A percentile compares a stretch with the other conserved stretches of the same genome.
phyloP scores from a whole-genome alignment of 2,329 filamentous ascomycete species.

The Fragosphaeria purpurea region DNA sequence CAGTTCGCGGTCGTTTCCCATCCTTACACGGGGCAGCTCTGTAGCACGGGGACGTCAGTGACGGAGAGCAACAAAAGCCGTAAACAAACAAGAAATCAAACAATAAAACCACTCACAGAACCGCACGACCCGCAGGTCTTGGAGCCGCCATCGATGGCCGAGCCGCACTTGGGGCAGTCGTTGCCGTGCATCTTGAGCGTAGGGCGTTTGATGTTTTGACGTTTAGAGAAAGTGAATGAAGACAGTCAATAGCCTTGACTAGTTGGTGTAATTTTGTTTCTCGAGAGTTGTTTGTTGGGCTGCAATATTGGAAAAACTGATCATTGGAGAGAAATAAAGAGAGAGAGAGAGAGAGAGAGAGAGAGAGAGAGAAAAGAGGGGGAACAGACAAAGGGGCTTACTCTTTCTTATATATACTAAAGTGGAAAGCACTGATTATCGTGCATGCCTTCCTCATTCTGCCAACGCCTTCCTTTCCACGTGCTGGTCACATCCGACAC shows the following conservation, averaged over 20 bases:
- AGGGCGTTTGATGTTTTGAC: too few relatives aligned
- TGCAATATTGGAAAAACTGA: too few relatives aligned
- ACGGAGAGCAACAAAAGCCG: too few relatives aligned
- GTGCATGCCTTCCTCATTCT: too few relatives aligned
- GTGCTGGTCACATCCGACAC: too few relatives aligned
- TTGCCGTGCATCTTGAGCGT: slow-evolving; percentile 28
- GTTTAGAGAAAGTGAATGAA: too few relatives aligned
- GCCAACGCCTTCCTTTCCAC: too few relatives aligned
- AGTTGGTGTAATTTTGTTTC: too few relatives aligned
- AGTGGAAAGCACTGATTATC: too few relatives aligned
- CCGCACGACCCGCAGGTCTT: slow-evolving; percentile 49
- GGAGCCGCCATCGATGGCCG: slow-evolving; percentile 29
- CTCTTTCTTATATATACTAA: neutral
- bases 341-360: neutral
- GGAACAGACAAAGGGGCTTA: neutral
- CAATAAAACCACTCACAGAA: slow-evolving; percentile 34
- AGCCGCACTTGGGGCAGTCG: slow-evolving; percentile 48
- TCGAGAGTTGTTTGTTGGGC: too few relatives aligned
- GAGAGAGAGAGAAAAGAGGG: neutral
- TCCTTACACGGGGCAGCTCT: slow-evolving; percentile 8
- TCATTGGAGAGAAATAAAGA: neutral
- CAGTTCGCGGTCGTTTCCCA: too few relatives aligned
- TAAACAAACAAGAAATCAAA: neutral
- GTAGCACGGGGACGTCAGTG: neutral
- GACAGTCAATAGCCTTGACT: too few relatives aligned